A percentile compares a stretch with the other conserved stretches of the same genome.
These are phyloP conservation scores for Strobilomyces dryophilus DNA, from an alignment of 768 basidiomycete genomes.

Conservation along the genomic window DNA sequence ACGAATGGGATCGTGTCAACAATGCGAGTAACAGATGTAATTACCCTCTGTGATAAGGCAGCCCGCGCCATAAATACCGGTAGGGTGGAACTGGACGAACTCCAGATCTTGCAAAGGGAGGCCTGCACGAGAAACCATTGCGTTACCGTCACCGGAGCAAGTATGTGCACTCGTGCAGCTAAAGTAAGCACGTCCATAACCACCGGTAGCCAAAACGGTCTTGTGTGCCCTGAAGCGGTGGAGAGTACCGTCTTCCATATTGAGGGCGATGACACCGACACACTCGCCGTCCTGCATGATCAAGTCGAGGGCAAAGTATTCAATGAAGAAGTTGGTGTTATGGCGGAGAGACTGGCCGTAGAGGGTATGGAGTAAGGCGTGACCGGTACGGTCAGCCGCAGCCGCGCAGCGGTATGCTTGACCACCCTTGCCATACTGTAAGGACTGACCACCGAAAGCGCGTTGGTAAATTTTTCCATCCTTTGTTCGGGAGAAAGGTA, in stretches of 20 bases:
- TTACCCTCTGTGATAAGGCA: constrained; percentile 97
- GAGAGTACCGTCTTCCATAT: constrained; percentile 99
- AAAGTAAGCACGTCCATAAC: constrained; percentile 97
- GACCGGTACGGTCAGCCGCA: constrained; percentile 97
- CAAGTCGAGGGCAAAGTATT: constrained; percentile 98
- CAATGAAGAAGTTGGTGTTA: constrained; percentile 99
- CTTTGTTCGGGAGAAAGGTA: constrained; percentile 97
- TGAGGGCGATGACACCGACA: constrained; percentile 97
- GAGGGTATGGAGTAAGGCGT: constrained; percentile 96
- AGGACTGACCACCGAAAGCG: constrained; percentile 96
- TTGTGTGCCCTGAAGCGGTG: constrained; percentile 98
- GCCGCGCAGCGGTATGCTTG: constrained; percentile 99
- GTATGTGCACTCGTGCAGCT: constrained; percentile 99
- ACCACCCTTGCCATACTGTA: constrained; percentile 96
- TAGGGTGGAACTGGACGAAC: constrained; percentile 99
- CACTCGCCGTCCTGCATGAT: constrained; percentile 99
- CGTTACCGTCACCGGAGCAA: constrained; percentile 98
- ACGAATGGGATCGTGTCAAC: background rate
- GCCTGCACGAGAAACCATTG: constrained; percentile 96
- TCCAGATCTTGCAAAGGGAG: constrained; percentile 95
- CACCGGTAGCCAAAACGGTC: constrained; percentile 97
- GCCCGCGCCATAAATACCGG: constrained; percentile 98
- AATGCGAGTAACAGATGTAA: constrained; percentile 9
- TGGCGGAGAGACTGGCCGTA: constrained; percentile 99
- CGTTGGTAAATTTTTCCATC: constrained; percentile 99